Evolutionary conservation across 2,329 filamentous ascomycete genomes (phyloP).

Genomic region (Hymenoscyphus salicellus): DNA sequence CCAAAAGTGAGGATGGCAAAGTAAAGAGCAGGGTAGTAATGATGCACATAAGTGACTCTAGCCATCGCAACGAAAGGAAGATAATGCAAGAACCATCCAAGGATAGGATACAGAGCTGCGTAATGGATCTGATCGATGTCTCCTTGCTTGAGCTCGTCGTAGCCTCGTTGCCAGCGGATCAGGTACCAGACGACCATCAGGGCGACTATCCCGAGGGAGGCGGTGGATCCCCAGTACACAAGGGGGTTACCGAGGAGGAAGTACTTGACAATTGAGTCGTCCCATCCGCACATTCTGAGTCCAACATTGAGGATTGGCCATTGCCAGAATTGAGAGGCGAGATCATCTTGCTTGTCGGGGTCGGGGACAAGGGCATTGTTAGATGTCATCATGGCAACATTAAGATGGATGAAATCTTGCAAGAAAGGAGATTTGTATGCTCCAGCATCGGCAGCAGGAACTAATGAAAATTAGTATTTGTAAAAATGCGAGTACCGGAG

Average conservation of each 20-base stretch:
- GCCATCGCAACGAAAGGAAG: constrained; percentile 96
- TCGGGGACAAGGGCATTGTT: constrained; percentile 98
- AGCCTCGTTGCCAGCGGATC: constrained; percentile 94
- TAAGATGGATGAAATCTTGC: constrained; percentile 95
- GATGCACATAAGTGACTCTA: constrained; percentile 97
- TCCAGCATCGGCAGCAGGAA: constrained; percentile 83
- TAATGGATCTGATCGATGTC: constrained; percentile 97
- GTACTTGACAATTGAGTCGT: constrained; percentile 93
- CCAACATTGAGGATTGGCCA: constrained; percentile 96
- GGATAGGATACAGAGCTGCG: constrained; percentile 81
- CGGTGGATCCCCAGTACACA: constrained; percentile 92
- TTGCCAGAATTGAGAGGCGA: constrained; percentile 96
- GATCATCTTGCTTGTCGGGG: constrained; percentile 97
- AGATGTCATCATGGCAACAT: constrained; percentile 99
- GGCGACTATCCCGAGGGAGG: constrained; percentile 69
- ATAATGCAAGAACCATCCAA: constrained; percentile 96
- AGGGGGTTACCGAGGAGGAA: constrained; percentile 96
- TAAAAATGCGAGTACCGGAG: not conserved
- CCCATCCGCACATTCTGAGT: constrained; percentile 98
- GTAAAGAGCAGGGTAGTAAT: constrained; percentile 98
- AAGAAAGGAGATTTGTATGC: constrained; percentile 96
- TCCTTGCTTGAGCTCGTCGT: constrained; percentile 70
- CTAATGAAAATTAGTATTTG: constrained; percentile 47
- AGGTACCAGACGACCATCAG: constrained; percentile 78
- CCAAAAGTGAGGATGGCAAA: constrained; percentile 89